Evolutionary conservation across 768 basidiomycete genomes (phyloP), one percentile per base, ranked within the genome.

Genomic region (Pisolithus sp.): DNA sequence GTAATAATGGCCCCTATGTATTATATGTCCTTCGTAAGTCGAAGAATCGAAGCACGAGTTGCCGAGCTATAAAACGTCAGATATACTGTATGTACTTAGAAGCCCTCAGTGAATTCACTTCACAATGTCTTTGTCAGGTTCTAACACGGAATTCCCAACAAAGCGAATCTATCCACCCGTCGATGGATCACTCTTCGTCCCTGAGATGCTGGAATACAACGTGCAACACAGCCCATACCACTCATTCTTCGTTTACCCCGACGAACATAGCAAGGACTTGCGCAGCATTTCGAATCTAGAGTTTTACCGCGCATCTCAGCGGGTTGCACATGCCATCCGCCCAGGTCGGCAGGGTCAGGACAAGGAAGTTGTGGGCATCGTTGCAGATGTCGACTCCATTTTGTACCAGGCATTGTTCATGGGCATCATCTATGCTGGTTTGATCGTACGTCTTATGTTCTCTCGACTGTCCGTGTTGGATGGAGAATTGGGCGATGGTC

Each of bases 301-400:
- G 52, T 75, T 73, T 53, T 66, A 61, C 10, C 65, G 68, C 17
- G 74, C 74, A 28, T 64, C 62, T 41, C 68, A 73, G 56, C 69
- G 73, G 28, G 65, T 71, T 7, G 76, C 77, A 0, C 74, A 76
- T 53, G 52, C 54, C 20, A 53, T 78, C 38, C 66, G 71, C 5
- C 74, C 74, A 13, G 58, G 54, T 6, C 67, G 70, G 7, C 26
- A 47, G 44, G 62, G 58, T 26, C 15, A 37, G 9, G 66, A 57
- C 3, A 54, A 48, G 5, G 53, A 66, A 4, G 49, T 64, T 5
- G 57, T 66, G 1, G 57, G 60, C 46, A 7, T 67, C 15, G 55
- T 67, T 0, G 64, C 58, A 3, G 62, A 63, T 5, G 57, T 53
- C 0, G 75, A 76, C 39, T 66, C 65, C 2, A 45, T 72, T 17